Conservation (phyloP, 1,284 basidiomycete genomes). For the Ustilago tritici region DNA sequence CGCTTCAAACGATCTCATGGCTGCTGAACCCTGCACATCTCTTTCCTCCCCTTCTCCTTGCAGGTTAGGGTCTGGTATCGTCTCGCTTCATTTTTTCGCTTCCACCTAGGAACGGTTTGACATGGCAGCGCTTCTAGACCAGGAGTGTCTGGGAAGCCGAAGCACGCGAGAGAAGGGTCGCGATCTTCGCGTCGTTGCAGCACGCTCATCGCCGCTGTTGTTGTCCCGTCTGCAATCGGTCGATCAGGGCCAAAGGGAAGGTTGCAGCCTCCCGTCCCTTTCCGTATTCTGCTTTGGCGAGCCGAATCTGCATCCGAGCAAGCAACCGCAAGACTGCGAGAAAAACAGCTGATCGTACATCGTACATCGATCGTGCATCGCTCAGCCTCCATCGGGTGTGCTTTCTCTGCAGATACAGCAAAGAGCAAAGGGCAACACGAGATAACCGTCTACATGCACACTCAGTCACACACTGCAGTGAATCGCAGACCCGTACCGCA, state of each 20-base stretch:
- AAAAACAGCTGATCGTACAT: conserved; percentile 7
- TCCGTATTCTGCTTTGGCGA: conserved; percentile 2
- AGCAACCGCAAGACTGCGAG: background rate
- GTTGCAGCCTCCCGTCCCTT: background rate
- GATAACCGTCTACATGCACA: conserved; percentile 1
- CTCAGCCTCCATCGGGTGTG: background rate
- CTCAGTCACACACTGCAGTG: conserved; percentile 1
- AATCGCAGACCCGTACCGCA: background rate
- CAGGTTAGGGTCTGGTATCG: conserved; percentile 5
- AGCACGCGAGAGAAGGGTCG: background rate
- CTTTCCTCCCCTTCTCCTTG: conserved; percentile 1
- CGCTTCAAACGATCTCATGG: conserved; percentile 2
- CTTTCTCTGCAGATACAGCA: background rate
- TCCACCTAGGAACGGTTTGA: background rate
- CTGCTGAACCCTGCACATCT: conserved; percentile 22
- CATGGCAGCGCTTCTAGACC: background rate
- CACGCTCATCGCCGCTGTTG: background rate
- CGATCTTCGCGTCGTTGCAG: background rate
- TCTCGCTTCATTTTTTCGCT: background rate
- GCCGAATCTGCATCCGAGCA: background rate
- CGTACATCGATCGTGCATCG: background rate
- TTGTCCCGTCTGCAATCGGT: conserved; percentile 3
- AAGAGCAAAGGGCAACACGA: background rate
- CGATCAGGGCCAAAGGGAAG: background rate
- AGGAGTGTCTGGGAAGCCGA: background rate